Evolutionary conservation across 2,329 filamentous ascomycete species (phyloP), one percentile per base, ranked within the genome.

Genomic region (Aureobasidium sp.): DNA sequence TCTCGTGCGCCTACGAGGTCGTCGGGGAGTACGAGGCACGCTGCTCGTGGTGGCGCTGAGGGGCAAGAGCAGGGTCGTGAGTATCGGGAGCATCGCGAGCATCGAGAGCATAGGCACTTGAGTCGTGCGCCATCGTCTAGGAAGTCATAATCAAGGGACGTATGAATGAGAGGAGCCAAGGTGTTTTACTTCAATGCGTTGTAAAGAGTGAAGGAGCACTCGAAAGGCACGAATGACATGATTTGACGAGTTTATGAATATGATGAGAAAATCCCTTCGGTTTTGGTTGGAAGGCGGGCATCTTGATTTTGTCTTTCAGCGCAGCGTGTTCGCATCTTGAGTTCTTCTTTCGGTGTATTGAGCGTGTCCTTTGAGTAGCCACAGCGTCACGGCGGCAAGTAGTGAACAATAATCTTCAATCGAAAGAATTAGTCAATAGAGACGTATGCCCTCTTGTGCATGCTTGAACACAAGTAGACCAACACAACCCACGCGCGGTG

Each of bases 1-100:
- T 58, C 54, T n/a, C 40, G 42, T 14, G 56, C 44, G 24, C 44
- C 22, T 42, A 60, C 57, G 5, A 49, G 44, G 17, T 60, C 57
- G 15, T 60, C 57, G 47, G 57, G 57, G 5, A 50, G 57, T 6
- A 37, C 37, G 6, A 17, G 57, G n/a, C 57, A 42, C 31, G 45
- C 57, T 24, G 14, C 44, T 33, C 33, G 45, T 31, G 29, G 57
- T 60, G 22, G 45, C 1, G 57, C 57, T 19, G 57, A 60, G n/a
- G 54, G 54, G 14, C 29, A 48, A 39, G 42, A 58, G 33, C 54
- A 58, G 15, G 33, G 44, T 45, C 53, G 53, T 2, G 53, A 57
- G 11, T 40, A 42, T 42, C 6, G 37, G 9, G 50, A 54, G 24
- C 50, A 42, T 35, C 40, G 31, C 5, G 19, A 37, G 31, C 54